Percentiles rank a stretch among this genome's conserved stretches.
Evolutionary conservation across 345 rosid species (phyloP).

Genomic region (Hibiscus syriacus): DNA sequence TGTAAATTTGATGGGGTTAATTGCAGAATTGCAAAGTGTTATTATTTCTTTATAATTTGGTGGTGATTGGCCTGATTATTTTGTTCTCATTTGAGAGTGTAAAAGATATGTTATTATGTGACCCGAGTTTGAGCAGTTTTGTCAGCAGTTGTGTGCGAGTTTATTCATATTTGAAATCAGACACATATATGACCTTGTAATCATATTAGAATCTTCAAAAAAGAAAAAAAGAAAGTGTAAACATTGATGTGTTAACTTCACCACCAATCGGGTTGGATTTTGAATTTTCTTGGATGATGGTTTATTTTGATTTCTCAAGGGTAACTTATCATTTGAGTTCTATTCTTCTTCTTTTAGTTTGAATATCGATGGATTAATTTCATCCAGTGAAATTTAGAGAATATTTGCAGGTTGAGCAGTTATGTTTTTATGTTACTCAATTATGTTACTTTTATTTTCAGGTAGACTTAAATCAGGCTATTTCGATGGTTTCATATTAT

Average conservation of each 20-base stretch:
- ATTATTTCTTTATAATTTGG: background rate
- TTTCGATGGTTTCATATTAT: conserved; percentile 92
- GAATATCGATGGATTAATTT: background rate
- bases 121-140: too few relatives aligned
- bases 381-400: background rate
- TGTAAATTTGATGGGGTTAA: background rate
- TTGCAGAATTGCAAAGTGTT: background rate
- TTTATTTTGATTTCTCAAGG: background rate
- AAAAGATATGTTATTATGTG: too few relatives aligned
- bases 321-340: background rate
- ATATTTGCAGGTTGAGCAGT: background rate
- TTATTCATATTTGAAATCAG: too few relatives aligned
- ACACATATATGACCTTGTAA: too few relatives aligned
- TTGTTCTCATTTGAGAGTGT: too few relatives aligned
- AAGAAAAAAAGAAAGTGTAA: too few relatives aligned
- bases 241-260: too few relatives aligned
- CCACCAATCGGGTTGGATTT: too few relatives aligned
- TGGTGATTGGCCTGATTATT: background rate
- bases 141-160: too few relatives aligned
- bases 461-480: conserved; percentile 88
- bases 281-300: background rate
- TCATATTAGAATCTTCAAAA: too few relatives aligned
- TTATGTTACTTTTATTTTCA: conserved; percentile 20
- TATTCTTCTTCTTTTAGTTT: background rate
- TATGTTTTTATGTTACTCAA: conserved; percentile 6